Conservation (phyloP, 768 basidiomycete genomes). For the Collybia sordida region DNA sequence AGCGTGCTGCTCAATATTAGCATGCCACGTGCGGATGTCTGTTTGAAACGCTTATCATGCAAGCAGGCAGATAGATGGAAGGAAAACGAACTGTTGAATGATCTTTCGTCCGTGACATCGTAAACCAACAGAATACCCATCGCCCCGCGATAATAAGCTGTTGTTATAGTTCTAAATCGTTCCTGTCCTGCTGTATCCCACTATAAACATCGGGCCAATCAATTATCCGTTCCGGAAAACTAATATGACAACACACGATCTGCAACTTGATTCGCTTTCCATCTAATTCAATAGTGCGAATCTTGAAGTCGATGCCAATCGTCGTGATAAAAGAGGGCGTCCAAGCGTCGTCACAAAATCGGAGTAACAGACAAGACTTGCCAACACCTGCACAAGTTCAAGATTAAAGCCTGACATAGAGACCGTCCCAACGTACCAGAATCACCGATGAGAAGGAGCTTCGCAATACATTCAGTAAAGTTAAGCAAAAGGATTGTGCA, state of each 20-base stretch:
- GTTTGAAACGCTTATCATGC: slow-evolving; percentile 7
- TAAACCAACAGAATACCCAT: slow-evolving; percentile 99
- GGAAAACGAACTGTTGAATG: slow-evolving; percentile 83
- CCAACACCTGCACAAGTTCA: slow-evolving; percentile 70
- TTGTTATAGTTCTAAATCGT: slow-evolving; percentile 97
- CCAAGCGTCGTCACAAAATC: slow-evolving; percentile 99
- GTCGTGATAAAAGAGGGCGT: slow-evolving; percentile 99
- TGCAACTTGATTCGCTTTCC: slow-evolving; percentile 99
- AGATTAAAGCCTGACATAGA: slow-evolving; percentile 4
- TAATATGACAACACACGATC: slow-evolving; percentile 62
- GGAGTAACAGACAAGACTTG: slow-evolving; percentile 92
- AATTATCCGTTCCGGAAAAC: too few relatives aligned
- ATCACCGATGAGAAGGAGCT: slow-evolving; percentile 96
- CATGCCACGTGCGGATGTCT: slow-evolving; percentile 99
- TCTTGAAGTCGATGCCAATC: slow-evolving; percentile 99
- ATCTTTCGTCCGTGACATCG: slow-evolving; percentile 92
- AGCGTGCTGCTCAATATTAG: slow-evolving; percentile 98
- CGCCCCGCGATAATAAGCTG: slow-evolving; percentile 98
- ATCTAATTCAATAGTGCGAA: slow-evolving; percentile 96
- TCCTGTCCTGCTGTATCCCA: slow-evolving; percentile 99
- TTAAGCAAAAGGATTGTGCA: too few relatives aligned
- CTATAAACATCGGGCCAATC: slow-evolving; percentile 38
- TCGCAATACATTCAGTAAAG: not conserved
- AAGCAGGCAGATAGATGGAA: not conserved
- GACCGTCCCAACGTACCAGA: slow-evolving; percentile 59